phyloP scores from a whole-genome alignment of 495 filamentous ascomycete genomes.

The Lophiotrema nucula region DNA sequence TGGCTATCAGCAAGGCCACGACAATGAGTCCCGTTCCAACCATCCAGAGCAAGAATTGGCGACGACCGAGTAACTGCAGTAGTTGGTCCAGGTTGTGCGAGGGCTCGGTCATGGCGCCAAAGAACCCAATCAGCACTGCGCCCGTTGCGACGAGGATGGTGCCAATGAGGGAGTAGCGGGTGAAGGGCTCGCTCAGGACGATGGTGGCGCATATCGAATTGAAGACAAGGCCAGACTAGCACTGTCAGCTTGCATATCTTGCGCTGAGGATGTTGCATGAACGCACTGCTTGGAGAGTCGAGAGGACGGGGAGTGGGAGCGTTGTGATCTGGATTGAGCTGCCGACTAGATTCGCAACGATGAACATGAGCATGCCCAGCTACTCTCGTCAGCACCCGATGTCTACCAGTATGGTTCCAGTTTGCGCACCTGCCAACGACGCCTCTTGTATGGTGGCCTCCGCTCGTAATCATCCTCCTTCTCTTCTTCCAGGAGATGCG shows the following conservation, averaged over 20 bases:
- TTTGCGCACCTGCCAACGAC: constrained; percentile 79
- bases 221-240: constrained; percentile 84
- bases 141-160: constrained; percentile 84
- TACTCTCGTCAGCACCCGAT: constrained; percentile 31
- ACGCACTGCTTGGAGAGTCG: constrained; percentile 83
- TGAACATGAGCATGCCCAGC: constrained; percentile 95
- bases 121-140: constrained; percentile 85
- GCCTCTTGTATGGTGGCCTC: constrained; percentile 82
- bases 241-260: background rate
- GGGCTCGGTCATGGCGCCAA: constrained; percentile 93
- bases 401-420: background rate
- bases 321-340: constrained; percentile 98
- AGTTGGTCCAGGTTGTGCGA: constrained; percentile 85
- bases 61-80: constrained; percentile 68
- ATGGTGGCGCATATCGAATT: constrained; percentile 96
- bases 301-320: constrained; percentile 89
- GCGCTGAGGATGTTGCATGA: background rate
- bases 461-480: constrained; percentile 75
- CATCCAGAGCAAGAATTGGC: constrained; percentile 91
- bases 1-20: constrained; percentile 60
- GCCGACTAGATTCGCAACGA: constrained; percentile 88
- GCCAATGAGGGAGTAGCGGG: constrained; percentile 81
- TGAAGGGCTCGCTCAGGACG: constrained; percentile 92
- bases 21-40: constrained; percentile 70
- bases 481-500: constrained; percentile 95